Conservation (phyloP, 2,329 filamentous ascomycete species). For the Orbilia ellipsospora region DNA sequence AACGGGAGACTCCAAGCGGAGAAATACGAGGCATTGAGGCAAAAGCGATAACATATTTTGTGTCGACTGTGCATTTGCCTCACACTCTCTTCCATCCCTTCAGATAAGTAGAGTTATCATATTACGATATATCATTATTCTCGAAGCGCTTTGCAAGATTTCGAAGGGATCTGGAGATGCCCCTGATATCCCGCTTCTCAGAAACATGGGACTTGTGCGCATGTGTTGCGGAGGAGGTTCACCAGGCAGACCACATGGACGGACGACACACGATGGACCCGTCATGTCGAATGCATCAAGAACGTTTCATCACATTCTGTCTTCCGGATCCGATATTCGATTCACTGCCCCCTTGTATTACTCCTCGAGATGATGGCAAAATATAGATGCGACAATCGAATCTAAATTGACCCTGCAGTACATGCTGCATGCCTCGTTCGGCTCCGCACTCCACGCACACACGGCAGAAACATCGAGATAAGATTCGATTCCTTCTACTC, state of each 20-base stretch:
- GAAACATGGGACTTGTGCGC: conserved; percentile 37
- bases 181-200: conserved; percentile 52
- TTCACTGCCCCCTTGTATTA: background rate
- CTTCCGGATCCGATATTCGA: conserved; percentile 3
- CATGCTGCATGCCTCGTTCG: conserved; percentile 23
- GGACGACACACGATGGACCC: background rate
- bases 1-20: conserved; percentile 29
- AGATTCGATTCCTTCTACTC: conserved; percentile 6
- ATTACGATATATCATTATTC: background rate
- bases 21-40: conserved; percentile 30
- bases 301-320: conserved; percentile 36
- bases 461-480: conserved; percentile 30
- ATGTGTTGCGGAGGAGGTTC: background rate
- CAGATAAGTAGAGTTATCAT: background rate
- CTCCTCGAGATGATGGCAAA: conserved; percentile 10
- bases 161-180: conserved; percentile 23
- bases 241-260: background rate
- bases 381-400: conserved; percentile 45
- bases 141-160: conserved; percentile 52
- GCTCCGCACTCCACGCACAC: conserved; percentile 27
- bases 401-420: background rate
- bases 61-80: conserved; percentile 5
- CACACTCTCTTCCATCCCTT: background rate
- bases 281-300: conserved; percentile 34
- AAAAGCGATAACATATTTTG: background rate